These are phyloP conservation scores for Wickerhamomyces bisporus DNA, from an alignment of 805 yeast species.

Conservation along the genomic window DNA sequence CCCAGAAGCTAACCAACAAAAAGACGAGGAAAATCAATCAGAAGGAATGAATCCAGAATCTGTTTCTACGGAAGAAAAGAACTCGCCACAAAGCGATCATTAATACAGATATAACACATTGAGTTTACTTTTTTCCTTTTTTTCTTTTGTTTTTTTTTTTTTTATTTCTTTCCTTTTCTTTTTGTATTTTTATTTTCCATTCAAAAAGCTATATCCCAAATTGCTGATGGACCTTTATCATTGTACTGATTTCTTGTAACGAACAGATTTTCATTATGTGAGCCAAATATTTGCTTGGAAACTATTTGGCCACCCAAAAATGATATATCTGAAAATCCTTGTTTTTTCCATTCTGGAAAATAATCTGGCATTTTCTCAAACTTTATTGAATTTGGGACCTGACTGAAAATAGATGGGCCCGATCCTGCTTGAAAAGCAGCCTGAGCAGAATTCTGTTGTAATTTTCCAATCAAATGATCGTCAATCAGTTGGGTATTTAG, in stretches of 20 bases:
- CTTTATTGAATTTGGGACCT: constrained; percentile 75
- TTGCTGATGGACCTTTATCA: constrained; percentile 74
- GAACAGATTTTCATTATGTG: constrained; percentile 55
- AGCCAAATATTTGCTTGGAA: constrained; percentile 74
- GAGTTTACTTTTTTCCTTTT: too few species aligned
- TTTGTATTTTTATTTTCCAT: too few species aligned
- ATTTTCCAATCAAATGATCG: constrained; percentile 43
- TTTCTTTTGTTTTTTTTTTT: too few species aligned
- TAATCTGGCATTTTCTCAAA: constrained; percentile 78
- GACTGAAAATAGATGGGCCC: constrained; percentile 35
- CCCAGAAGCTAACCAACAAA: constrained; percentile 5
- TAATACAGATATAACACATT: too few species aligned
- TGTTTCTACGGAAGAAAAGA: background rate
- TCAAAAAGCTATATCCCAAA: constrained; percentile 59
- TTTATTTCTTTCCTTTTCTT: too few species aligned
- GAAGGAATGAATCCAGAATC: background rate
- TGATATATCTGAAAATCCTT: constrained; percentile 68
- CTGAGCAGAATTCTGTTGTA: constrained; percentile 24
- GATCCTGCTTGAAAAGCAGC: constrained; percentile 25
- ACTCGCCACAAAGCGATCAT: too few species aligned
- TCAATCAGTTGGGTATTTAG: constrained; percentile 52
- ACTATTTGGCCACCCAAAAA: constrained; percentile 87
- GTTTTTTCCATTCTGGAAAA: constrained; percentile 89
- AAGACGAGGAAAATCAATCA: constrained; percentile 16
- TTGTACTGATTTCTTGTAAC: constrained; percentile 66